Conservation (phyloP, 768 basidiomycete genomes). For the Epithele typhae region DNA sequence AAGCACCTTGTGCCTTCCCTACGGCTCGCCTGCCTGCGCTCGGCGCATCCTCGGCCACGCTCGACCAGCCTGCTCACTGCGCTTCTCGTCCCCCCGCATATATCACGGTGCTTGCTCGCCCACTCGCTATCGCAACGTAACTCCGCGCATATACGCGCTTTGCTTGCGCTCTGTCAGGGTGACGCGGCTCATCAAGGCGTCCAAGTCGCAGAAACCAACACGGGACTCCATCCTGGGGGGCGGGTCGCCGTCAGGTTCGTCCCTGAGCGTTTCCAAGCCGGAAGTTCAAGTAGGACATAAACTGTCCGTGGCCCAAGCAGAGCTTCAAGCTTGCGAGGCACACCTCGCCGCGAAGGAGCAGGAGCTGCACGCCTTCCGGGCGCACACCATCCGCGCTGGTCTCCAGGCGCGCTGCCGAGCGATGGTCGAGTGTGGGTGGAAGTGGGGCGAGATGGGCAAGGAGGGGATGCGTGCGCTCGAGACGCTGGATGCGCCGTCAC, state of each 20-base stretch:
- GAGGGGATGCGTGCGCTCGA: constrained; percentile 49
- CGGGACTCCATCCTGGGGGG: constrained; percentile 30
- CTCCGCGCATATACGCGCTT: not conserved
- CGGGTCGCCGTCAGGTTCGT: constrained; percentile 37
- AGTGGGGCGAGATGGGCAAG: constrained; percentile 65
- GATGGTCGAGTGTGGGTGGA: constrained; percentile 63
- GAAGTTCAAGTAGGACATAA: constrained; percentile 35
- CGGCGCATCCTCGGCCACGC: too few species aligned
- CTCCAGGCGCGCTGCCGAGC: constrained; percentile 59
- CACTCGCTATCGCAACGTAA: too few species aligned
- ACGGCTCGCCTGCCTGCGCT: too few species aligned
- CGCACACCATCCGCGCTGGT: constrained; percentile 56
- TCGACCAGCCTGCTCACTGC: too few species aligned
- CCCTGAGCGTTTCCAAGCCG: constrained; percentile 33
- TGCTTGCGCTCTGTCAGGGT: constrained; percentile 40
- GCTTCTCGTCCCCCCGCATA: too few species aligned
- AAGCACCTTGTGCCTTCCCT: constrained; percentile 28
- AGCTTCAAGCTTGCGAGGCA: constrained; percentile 79
- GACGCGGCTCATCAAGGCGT: constrained; percentile 74
- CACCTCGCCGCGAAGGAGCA: constrained; percentile 68
- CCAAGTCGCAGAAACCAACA: constrained; percentile 50
- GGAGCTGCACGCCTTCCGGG: constrained; percentile 50
- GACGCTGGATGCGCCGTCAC: constrained; percentile 13
- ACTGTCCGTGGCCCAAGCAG: constrained; percentile 62
- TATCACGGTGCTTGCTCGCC: too few species aligned